Percentiles rank a stretch among this genome's conserved stretches.
Evolutionary conservation across 257 asterid genomes (phyloP).

Genomic region (Capsicum baccatum): DNA sequence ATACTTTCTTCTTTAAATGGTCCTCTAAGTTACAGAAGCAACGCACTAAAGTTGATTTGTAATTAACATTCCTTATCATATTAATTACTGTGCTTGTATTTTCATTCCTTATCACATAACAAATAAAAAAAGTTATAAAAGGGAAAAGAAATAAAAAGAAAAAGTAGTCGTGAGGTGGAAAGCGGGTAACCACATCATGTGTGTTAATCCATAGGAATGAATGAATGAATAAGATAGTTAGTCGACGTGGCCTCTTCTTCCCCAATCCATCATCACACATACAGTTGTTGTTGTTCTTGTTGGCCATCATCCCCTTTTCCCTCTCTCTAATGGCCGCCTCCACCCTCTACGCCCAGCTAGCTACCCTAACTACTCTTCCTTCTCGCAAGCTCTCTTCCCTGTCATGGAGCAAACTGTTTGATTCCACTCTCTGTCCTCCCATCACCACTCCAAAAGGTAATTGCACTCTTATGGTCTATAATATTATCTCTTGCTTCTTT

Average conservation of each 20-base stretch:
- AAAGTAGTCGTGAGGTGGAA: slow-evolving; percentile 27
- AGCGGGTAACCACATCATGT: neutral
- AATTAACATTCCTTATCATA: too few relatives aligned
- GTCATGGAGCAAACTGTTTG: neutral
- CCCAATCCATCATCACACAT: neutral
- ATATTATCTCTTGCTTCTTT: too few relatives aligned
- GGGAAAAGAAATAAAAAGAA: too few relatives aligned
- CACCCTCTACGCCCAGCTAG: slow-evolving; percentile 10
- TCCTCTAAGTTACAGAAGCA: neutral
- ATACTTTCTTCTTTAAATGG: neutral
- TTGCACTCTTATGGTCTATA: neutral
- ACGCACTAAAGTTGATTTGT: neutral
- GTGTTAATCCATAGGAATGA: too few relatives aligned
- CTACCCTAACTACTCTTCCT: neutral
- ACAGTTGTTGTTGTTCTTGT: too few relatives aligned
- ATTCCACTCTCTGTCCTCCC: neutral
- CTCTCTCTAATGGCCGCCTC: slow-evolving; percentile 18
- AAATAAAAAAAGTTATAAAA: too few relatives aligned
- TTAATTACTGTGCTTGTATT: too few relatives aligned
- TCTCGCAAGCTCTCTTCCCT: slow-evolving; percentile 18
- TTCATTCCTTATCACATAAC: too few relatives aligned
- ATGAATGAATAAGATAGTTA: slow-evolving; percentile 6
- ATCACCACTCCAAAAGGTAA: slow-evolving; percentile 12
- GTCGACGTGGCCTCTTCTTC: slow-evolving; percentile 56
- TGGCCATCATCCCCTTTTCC: neutral